These are phyloP conservation scores for Trichoderma citrinoviride DNA, from an alignment of 2,329 filamentous ascomycete species.

Conservation along the genomic window DNA sequence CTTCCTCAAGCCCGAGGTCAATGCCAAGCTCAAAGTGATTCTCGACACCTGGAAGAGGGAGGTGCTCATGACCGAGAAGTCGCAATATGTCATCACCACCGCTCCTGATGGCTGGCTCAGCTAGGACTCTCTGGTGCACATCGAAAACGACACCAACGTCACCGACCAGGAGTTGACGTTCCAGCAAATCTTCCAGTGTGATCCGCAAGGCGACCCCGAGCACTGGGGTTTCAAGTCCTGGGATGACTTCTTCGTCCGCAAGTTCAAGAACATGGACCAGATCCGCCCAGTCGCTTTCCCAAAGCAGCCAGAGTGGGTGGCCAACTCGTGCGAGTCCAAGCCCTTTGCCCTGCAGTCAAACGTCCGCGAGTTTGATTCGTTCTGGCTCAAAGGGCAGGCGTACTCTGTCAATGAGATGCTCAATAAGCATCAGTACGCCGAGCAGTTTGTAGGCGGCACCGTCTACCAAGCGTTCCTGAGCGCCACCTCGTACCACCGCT, in stretches of 20 bases:
- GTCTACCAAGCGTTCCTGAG: constrained; percentile 67
- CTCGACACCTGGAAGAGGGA: constrained; percentile 44
- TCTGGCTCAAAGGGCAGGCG: constrained; percentile 65
- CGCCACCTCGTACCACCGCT: constrained; percentile 64
- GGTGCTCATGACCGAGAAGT: constrained; percentile 30
- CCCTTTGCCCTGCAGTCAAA: constrained; percentile 48
- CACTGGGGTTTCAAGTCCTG: constrained; percentile 56
- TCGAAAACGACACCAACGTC: constrained; percentile 26
- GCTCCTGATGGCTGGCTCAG: constrained; percentile 25
- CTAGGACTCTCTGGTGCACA: constrained; percentile 18
- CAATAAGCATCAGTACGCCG: constrained; percentile 45
- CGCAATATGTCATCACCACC: constrained; percentile 20
- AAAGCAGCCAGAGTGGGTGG: constrained; percentile 36
- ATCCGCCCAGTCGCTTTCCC: constrained; percentile 54
- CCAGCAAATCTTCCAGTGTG: constrained; percentile 26
- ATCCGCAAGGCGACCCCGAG: constrained; percentile 18
- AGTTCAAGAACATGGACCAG: constrained; percentile 38
- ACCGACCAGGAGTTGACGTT: constrained; percentile 21
- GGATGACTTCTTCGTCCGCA: constrained; percentile 63
- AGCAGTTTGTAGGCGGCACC: constrained; percentile 56
- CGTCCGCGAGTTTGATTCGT: constrained; percentile 53
- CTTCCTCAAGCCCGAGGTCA: constrained; percentile 53
- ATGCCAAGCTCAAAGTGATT: constrained; percentile 49
- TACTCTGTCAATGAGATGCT: constrained; percentile 63
- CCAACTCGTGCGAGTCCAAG: constrained; percentile 62